Evolutionary conservation across 305 asterid genomes (phyloP), one percentile per base, ranked within the genome.

Genomic region (Fraxinus albicans): DNA sequence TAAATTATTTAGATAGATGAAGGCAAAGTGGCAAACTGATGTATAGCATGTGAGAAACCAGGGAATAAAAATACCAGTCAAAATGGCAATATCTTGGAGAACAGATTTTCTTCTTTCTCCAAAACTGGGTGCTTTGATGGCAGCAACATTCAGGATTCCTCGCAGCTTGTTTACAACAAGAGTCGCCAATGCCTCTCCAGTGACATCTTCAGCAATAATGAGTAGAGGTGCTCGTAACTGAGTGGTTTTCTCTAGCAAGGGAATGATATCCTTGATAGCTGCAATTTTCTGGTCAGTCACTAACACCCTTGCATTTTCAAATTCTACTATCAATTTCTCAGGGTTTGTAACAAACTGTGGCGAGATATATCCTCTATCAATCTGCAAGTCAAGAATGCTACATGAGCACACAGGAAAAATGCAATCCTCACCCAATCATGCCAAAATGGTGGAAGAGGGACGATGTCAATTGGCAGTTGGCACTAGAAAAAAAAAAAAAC

Each of bases 311-410:
- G 97, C 97, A 77, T 94, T 96, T 86, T 96, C 99, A 76, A 96
- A 94, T 86, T 94, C 99, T 73, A 91, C 92, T 31, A 94, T 86
- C 83, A 93, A 84, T 90, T 96, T 96, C 93, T 96, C 98, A 0
- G 92, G 88, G 77, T 94, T 96, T 89, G 99, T 93, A 36, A 94
- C 98, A 76, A 96, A 96, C 81, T 96, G 35, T 98, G 98, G 99
- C 79, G 99, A 96, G 65, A 96, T 89, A 53, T 92, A 96, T 77
- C 99, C 99, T 85, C 99, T 91, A 40, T 96, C 99, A 12, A 96
- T 94, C 98, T 96, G 95, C 17, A 33, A 33, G 35, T 33, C 35
- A 33, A 33, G 35, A 33, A 33, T 3, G 35, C 35, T 33, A 33
- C 35, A 33, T 33, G 35, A 33, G 35, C 35, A 2, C 35, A 3